A percentile compares a stretch with the other conserved stretches of the same genome.
Conservation (phyloP, 257 asterid genomes). For the Anisodus acutangulus region DNA sequence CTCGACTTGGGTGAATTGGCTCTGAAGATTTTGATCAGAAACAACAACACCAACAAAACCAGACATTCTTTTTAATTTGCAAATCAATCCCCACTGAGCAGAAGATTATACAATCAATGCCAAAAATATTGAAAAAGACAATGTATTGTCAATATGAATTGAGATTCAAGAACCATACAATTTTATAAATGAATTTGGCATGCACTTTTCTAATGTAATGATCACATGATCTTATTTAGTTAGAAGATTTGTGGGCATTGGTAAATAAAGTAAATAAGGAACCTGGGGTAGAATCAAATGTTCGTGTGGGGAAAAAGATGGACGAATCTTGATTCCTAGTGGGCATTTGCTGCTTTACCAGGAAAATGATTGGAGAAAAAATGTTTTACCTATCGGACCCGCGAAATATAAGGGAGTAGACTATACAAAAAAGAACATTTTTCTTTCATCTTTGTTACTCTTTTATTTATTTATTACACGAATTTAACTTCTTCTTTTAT, state of each 20-base stretch:
- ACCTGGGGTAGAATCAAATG: neutral
- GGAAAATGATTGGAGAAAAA: constrained; percentile 33
- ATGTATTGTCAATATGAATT: neutral
- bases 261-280: neutral
- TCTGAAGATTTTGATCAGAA: constrained; percentile 74
- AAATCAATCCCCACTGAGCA: constrained; percentile 22
- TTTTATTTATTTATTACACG: too few species aligned
- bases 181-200: neutral
- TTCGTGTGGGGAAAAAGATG: neutral
- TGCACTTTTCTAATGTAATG: neutral
- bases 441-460: neutral
- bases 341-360: constrained; percentile 2
- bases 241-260: neutral
- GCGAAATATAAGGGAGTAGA: constrained; percentile 36
- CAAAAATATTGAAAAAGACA: neutral
- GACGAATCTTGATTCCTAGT: constrained; percentile 20
- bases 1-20: constrained; percentile 81
- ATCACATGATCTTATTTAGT: neutral
- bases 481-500: too few species aligned
- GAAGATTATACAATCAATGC: constrained; percentile 3
- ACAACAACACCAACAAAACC: constrained; percentile 66
- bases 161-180: neutral
- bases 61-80: constrained; percentile 47
- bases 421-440: neutral
- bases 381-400: constrained; percentile 38